phyloP scores from a whole-genome alignment of 2,329 filamentous ascomycete species.

The Diplodia scrobiculata region DNA sequence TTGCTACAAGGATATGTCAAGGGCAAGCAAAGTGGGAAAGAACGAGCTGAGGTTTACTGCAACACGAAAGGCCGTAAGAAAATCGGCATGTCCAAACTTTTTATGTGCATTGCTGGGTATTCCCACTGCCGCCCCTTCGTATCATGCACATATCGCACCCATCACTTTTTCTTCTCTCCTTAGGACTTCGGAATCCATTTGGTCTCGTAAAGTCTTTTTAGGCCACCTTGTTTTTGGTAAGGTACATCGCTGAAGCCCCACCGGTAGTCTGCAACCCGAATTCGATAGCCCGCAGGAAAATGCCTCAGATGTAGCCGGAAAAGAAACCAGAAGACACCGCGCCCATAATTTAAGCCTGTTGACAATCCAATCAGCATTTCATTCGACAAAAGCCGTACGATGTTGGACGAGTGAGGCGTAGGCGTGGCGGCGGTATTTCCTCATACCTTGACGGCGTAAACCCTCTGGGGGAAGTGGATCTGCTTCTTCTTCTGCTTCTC shows the following conservation, averaged over 20 bases:
- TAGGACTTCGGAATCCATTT: slow-evolving; percentile 26
- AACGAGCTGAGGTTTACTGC: not conserved
- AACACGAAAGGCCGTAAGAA: not conserved
- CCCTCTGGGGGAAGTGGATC: slow-evolving; percentile 96
- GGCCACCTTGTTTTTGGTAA: slow-evolving; percentile 29
- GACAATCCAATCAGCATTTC: slow-evolving; percentile 5
- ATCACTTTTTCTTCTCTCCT: slow-evolving; percentile 9
- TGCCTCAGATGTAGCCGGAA: slow-evolving; percentile 28
- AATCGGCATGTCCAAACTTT: slow-evolving; percentile 19
- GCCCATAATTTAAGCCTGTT: slow-evolving; percentile 23
- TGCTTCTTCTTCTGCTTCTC: slow-evolving; percentile 97
- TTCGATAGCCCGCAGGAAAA: slow-evolving; percentile 30
- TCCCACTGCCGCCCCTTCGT: slow-evolving; percentile 20
- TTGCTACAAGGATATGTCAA: not conserved
- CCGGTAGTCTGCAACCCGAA: slow-evolving; percentile 23
- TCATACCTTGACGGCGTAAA: slow-evolving; percentile 95
- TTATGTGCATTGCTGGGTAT: slow-evolving; percentile 30
- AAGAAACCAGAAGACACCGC: slow-evolving; percentile 29
- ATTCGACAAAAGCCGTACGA: not conserved
- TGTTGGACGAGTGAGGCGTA: not conserved
- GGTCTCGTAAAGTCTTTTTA: slow-evolving; percentile 29
- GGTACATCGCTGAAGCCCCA: slow-evolving; percentile 28
- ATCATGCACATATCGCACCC: slow-evolving; percentile 26
- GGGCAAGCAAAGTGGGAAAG: not conserved
- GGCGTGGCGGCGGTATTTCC: not conserved